Evolutionary conservation across 768 basidiomycete genomes (phyloP), one percentile per base, ranked within the genome.

Genomic region (Rhodotorula diobovata): DNA sequence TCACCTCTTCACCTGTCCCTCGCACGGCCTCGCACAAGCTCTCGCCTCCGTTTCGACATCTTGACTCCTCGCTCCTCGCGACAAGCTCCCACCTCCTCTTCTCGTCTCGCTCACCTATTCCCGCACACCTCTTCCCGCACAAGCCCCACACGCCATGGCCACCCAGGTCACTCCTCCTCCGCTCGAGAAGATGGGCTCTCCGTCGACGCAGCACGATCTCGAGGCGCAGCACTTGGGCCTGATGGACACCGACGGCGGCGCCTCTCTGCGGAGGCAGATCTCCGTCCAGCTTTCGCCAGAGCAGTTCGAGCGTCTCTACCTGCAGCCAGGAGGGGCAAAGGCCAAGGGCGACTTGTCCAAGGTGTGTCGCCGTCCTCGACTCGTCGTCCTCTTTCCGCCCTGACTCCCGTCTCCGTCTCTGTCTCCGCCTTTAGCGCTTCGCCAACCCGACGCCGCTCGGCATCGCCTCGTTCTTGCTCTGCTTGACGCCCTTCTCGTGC

Each of bases 271-370:
- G 11, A 69, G 77, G 12, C 77, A 77, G 62, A 68, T 76, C 48
- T 76, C 75, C 4, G 68, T 76, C 2, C 74, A 72, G 58, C 68
- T 77, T 32, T 70, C 76, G 18, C 62, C 73, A 8, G 78, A 78
- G 48, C 78, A 78, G 59, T 78, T 77, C 61, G 76, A 78, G 59
- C 70, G 75, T 39, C 77, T 77, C 34, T 78, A 76, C 61, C 73
- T 79, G 34, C 73, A 77, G 60, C 78, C 77, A 0, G 78, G 78
- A 45, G 75, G 73, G 30, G 53, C 55, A 5, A 56, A 63, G 7
- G 64, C 68, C 14, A 78, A 79, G 32, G 78, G 76, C 48, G 78
- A 78, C 53, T 63, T 77, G 6, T 56, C 70, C 67, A 65, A 63
- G 63, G 63, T 63, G 53, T 41, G 56, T 15, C 34, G 34, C 16